Base-by-base conservation (phyloP, 495 filamentous ascomycete species). In the Podospora pseudocomata region DNA sequence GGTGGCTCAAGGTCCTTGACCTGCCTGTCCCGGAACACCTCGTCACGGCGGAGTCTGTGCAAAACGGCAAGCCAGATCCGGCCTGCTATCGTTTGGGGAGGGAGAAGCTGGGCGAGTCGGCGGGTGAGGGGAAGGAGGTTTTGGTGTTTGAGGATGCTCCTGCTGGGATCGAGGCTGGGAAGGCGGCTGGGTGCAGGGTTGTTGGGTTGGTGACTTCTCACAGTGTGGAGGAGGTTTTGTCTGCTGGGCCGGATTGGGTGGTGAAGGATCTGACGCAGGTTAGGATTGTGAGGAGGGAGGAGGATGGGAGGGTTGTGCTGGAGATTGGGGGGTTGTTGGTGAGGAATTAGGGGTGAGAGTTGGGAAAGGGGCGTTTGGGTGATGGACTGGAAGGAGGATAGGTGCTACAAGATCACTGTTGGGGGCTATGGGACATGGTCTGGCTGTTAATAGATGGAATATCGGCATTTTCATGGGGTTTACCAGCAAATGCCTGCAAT, bases 131-230 rank as follows among this genome's bases (percentile, higher is more conserved):
- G 34, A 67, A 68, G 19, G 78, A 84, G 16, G 80, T 95, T 20
- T 80, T 97, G 19, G 94, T 99, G 44, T 78, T 99, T 6, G 95
- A 99, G 77, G 95, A 99, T 79, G 90, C 91, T 61, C 94, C 95
- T 0, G 93, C 94, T n/a, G 95, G 95, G 3, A 94, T 97, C 69
- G 81, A 79, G 62, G 89, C 94, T 20, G 94, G 95, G 26, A 96
- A 95, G 79, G 91, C 88, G 1, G 94, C 95, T 2, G 92, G 92
- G 2, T 98, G 92, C 80, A 88, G 87, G 75, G 95, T 99, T 4
- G 79, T 97, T 57, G 94, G 89, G n/a, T 77, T 99, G 39, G 88
- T 90, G 60, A 97, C 94, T 56, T 94, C 91, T 60, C 94, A 99
- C 78, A 85, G 86, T 23, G 80, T 88, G 55, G 87, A 87, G 71